Evolutionary conservation across 2,329 filamentous ascomycete species (phyloP).

Genomic region (Aspergillus sergii): DNA sequence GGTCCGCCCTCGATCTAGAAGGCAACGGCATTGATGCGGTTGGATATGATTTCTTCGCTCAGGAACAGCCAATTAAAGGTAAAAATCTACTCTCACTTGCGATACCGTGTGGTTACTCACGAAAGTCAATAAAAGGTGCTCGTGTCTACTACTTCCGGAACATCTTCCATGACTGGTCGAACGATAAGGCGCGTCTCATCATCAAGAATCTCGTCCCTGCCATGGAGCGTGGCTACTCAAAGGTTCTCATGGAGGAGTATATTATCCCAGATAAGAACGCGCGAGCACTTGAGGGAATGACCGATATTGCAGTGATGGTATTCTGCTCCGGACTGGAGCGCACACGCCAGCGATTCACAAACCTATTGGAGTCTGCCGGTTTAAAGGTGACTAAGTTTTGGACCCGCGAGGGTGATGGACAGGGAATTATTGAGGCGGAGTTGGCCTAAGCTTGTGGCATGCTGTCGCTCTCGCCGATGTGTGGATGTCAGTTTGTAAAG

Average conservation of each 20-base stretch:
- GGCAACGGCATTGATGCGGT: conserved; percentile 14
- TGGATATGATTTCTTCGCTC: conserved; percentile 20
- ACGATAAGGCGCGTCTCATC: conserved; percentile 26
- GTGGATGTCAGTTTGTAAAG: not conserved
- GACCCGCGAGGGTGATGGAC: conserved; percentile 19
- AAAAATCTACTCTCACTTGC: not conserved
- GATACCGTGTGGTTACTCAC: not conserved
- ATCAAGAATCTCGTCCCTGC: conserved; percentile 24
- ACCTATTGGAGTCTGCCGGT: conserved; percentile 21
- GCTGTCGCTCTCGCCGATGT: not conserved
- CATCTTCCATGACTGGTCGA: conserved; percentile 37
- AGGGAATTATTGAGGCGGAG: conserved; percentile 24
- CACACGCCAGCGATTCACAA: conserved; percentile 23
- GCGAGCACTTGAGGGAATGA: conserved; percentile 19
- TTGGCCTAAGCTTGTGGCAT: conserved; percentile 1
- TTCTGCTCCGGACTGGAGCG: conserved; percentile 28
- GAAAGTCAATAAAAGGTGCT: conserved; percentile 20
- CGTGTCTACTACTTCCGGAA: conserved; percentile 35
- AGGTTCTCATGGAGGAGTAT: conserved; percentile 29
- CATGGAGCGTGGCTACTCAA: conserved; percentile 28
- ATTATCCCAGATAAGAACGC: conserved; percentile 29
- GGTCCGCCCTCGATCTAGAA: conserved; percentile 11
- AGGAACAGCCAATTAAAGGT: conserved; percentile 19
- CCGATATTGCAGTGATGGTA: conserved; percentile 30
- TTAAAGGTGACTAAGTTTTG: conserved; percentile 22